Percentiles rank a stretch among this genome's conserved stretches.
Conservation (phyloP, 257 asterid species). For the Ballota nigra region DNA sequence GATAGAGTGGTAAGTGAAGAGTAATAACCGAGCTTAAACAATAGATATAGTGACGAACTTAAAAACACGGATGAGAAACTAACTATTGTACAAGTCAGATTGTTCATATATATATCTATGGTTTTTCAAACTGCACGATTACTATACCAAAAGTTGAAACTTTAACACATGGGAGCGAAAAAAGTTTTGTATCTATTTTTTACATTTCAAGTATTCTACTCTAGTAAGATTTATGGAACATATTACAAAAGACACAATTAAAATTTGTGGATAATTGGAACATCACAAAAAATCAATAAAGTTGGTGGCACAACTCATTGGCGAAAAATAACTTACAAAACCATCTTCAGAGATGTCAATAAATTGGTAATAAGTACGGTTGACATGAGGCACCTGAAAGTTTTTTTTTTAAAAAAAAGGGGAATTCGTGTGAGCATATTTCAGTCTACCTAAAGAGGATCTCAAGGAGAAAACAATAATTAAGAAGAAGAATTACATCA, state of each 20-base stretch:
- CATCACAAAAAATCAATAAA: no score
- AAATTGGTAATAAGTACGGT: conserved; percentile 55
- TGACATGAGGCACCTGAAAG: conserved; percentile 61
- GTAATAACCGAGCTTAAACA: neutral
- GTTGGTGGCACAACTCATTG: no score
- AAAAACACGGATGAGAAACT: neutral
- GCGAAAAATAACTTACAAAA: conserved; percentile 48
- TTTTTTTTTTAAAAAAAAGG: neutral
- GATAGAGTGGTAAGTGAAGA: no score
- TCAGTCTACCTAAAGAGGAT: neutral
- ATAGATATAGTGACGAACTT: neutral
- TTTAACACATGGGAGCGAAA: no score
- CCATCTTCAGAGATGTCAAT: conserved; percentile 86
- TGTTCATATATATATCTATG: neutral
- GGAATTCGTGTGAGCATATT: neutral
- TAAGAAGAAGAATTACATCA: conserved; percentile 33
- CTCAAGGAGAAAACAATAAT: neutral
- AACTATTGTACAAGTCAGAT: neutral
- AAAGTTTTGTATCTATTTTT: no score
- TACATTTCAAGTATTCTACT: no score
- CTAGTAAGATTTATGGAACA: no score
- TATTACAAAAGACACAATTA: no score
- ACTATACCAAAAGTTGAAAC: no score
- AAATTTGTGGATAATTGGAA: no score
- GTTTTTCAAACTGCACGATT: neutral